These are phyloP conservation scores for Arthrobotrys sphaeroides DNA, from an alignment of 2,329 filamentous ascomycete genomes.

Conservation along the genomic window DNA sequence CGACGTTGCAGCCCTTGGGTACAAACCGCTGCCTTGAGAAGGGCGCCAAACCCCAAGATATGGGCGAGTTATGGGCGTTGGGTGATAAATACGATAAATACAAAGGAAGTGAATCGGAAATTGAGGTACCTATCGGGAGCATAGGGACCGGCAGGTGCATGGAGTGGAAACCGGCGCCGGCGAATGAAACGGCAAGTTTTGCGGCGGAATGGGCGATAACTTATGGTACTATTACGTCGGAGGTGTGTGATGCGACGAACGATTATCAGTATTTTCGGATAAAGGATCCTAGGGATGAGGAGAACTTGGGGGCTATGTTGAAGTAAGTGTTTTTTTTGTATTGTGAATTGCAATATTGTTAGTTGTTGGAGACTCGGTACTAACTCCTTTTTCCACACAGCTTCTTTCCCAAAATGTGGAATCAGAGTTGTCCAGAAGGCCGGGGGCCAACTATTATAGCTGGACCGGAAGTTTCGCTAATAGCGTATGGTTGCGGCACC, in stretches of 20 bases:
- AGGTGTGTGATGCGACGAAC: constrained; percentile 20
- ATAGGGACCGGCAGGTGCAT: constrained; percentile 37
- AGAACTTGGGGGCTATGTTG: neutral
- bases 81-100: neutral
- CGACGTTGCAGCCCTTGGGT: constrained; percentile 27
- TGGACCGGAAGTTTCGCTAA: neutral
- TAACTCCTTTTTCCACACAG: neutral
- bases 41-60: neutral
- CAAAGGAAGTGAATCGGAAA: neutral
- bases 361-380: neutral
- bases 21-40: neutral
- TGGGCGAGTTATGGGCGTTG: constrained; percentile 19
- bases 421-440: neutral
- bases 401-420: constrained; percentile 16
- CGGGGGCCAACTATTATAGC: constrained; percentile 26
- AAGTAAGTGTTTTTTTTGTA: no score
- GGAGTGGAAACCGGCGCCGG: neutral
- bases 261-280: constrained; percentile 34
- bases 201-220: constrained; percentile 1
- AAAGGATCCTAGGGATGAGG: neutral
- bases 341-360: neutral
- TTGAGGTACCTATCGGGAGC: constrained; percentile 22
- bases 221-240: constrained; percentile 36
- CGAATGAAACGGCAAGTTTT: neutral
- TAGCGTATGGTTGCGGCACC: constrained; percentile 32